A percentile compares a stretch with the other conserved stretches of the same genome.
Evolutionary conservation across 2,329 filamentous ascomycete species (phyloP).

Genomic region (Dothideomycetes sp.): DNA sequence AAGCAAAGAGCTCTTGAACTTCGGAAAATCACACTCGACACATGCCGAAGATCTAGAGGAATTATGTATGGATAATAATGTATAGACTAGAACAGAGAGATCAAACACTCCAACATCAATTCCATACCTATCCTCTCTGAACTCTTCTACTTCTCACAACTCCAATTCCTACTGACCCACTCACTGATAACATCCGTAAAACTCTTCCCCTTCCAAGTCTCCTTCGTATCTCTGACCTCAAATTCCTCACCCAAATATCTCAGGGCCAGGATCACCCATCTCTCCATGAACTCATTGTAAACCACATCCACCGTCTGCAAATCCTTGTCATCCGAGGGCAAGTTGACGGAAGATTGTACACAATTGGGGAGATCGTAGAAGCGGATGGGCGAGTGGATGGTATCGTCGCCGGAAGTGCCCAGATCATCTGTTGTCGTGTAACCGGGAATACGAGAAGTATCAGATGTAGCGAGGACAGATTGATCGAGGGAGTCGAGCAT

Average conservation of each 20-base stretch:
- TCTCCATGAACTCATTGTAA: slow-evolving; percentile 83
- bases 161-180: slow-evolving; percentile 52
- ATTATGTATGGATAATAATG: too few relatives aligned
- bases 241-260: slow-evolving; percentile 48
- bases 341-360: slow-evolving; percentile 59
- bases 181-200: slow-evolving; percentile 50
- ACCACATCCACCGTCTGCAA: slow-evolving; percentile 71
- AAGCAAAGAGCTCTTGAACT: too few relatives aligned
- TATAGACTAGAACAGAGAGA: too few relatives aligned
- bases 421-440: slow-evolving; percentile 86
- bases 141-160: slow-evolving; percentile 21
- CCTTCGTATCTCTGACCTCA: slow-evolving; percentile 40
- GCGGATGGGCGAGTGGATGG: slow-evolving; percentile 63
- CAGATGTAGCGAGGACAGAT: slow-evolving; percentile 3
- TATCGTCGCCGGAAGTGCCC: slow-evolving; percentile 81
- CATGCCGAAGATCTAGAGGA: too few relatives aligned
- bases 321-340: slow-evolving; percentile 39
- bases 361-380: slow-evolving; percentile 78
- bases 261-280: slow-evolving; percentile 68
- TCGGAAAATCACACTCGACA: too few relatives aligned
- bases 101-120: too few relatives aligned
- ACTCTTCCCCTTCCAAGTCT: slow-evolving; percentile 44
- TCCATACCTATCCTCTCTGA: too few relatives aligned
- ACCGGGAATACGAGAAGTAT: slow-evolving; percentile 50
- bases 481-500: not conserved